A percentile compares a stretch with the other conserved stretches of the same genome.
Evolutionary conservation across 345 rosid genomes (phyloP).

Genomic region (Brassica cretica): DNA sequence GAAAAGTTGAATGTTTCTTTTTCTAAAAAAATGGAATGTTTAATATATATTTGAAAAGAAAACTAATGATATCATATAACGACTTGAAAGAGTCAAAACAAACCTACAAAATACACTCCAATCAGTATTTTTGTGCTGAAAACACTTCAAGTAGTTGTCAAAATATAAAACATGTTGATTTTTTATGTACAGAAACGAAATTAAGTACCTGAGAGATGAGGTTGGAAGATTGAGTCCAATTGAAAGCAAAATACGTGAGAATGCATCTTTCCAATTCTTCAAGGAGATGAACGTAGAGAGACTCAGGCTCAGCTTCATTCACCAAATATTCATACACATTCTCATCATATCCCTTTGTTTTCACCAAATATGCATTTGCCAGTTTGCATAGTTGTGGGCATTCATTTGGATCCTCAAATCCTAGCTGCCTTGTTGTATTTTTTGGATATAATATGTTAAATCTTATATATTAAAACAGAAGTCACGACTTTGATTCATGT

Average conservation of each 20-base stretch:
- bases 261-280: conserved; percentile 85
- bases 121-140: no score
- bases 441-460: neutral
- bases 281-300: conserved; percentile 57
- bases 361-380: conserved; percentile 59
- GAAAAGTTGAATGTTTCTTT: no score
- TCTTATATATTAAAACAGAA: no score
- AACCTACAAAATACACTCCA: neutral
- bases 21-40: no score
- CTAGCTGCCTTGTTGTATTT: conserved; percentile 75
- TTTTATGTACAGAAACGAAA: neutral
- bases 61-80: neutral
- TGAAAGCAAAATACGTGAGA: conserved; percentile 80
- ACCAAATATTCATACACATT: conserved; percentile 55
- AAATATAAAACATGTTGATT: neutral
- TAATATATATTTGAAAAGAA: neutral
- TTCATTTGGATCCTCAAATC: conserved; percentile 64
- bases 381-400: conserved; percentile 69
- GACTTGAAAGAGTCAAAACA: neutral
- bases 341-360: conserved; percentile 59
- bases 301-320: conserved; percentile 52
- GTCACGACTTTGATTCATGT: no score
- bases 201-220: conserved; percentile 56
- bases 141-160: neutral
- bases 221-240: conserved; percentile 72